Evolutionary conservation across 2,329 filamentous ascomycete species (phyloP).

Genomic region (Penicillium sp.): DNA sequence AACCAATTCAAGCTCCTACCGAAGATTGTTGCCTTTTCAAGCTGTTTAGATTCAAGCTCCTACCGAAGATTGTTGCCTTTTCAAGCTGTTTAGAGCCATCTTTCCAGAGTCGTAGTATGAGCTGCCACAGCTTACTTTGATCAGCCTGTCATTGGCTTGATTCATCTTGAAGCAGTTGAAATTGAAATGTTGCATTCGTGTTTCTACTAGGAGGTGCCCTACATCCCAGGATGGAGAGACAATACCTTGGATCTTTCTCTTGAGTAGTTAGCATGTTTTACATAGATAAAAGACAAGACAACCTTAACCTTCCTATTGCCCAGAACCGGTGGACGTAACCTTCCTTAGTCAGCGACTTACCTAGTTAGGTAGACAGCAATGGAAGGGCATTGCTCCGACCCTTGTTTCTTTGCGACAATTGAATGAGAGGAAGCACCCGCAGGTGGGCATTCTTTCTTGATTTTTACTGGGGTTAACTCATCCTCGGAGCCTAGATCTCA

Average conservation of each 20-base stretch:
- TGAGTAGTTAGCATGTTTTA: neutral
- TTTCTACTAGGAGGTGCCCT: neutral
- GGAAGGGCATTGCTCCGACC: too few relatives aligned
- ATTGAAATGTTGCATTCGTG: neutral
- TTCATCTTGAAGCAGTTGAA: neutral
- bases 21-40: slow-evolving; percentile 22
- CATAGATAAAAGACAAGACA: neutral
- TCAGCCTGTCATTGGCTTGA: neutral
- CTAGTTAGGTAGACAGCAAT: too few relatives aligned
- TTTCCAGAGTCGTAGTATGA: too few relatives aligned
- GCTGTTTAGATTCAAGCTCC: slow-evolving; percentile 17
- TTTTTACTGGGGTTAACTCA: neutral
- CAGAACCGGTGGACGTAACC: neutral
- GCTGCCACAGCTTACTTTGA: slow-evolving; percentile 3
- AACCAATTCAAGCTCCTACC: slow-evolving; percentile 31
- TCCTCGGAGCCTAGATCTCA: too few relatives aligned
- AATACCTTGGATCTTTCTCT: neutral
- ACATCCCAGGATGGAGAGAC: neutral
- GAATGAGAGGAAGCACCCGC: neutral
- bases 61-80: slow-evolving; percentile 26
- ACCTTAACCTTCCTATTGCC: too few relatives aligned
- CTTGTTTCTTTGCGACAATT: neutral
- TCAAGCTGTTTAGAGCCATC: too few relatives aligned
- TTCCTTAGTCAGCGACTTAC: neutral
- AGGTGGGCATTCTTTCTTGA: neutral